Evolutionary conservation across 495 filamentous ascomycete genomes (phyloP).

Genomic region (Penicillium canariense): DNA sequence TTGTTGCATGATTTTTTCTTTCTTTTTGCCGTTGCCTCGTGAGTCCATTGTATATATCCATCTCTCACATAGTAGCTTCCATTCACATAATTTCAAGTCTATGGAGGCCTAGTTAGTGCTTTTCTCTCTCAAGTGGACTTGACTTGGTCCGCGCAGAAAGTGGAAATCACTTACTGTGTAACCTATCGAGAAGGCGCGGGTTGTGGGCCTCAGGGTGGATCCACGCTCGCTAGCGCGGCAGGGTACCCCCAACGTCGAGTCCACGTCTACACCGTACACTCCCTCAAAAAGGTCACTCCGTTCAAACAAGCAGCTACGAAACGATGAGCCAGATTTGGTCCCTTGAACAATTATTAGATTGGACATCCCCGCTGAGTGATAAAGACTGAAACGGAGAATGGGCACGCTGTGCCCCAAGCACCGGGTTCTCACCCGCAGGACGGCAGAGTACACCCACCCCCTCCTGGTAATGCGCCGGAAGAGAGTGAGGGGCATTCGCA

Average conservation of each 20-base stretch:
- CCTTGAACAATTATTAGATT: slow-evolving; percentile 6
- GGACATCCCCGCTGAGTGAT: neutral
- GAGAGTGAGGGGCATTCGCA: slow-evolving; percentile 2
- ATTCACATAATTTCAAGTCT: too few species aligned
- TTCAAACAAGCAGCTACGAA: neutral
- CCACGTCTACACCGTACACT: neutral
- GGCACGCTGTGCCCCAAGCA: neutral
- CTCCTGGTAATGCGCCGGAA: neutral
- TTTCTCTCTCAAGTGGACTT: too few species aligned
- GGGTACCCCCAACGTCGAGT: slow-evolving; percentile 6
- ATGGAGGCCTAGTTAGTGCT: too few species aligned
- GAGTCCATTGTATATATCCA: too few species aligned
- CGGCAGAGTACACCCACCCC: neutral
- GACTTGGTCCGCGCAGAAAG: neutral
- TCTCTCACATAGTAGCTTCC: too few species aligned
- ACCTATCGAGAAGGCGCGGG: slow-evolving; percentile 8
- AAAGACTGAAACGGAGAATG: slow-evolving; percentile 2
- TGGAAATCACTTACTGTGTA: neutral
- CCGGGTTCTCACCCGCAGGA: neutral
- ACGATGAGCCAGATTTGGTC: neutral
- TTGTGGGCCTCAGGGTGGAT: slow-evolving; percentile 19
- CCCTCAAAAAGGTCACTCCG: neutral
- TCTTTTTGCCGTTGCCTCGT: too few species aligned
- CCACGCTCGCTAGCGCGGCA: slow-evolving; percentile 9
- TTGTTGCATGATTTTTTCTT: too few species aligned